These are phyloP conservation scores for Sordariomycetes sp. DNA, from an alignment of 2,329 filamentous ascomycete species.

Conservation along the genomic window DNA sequence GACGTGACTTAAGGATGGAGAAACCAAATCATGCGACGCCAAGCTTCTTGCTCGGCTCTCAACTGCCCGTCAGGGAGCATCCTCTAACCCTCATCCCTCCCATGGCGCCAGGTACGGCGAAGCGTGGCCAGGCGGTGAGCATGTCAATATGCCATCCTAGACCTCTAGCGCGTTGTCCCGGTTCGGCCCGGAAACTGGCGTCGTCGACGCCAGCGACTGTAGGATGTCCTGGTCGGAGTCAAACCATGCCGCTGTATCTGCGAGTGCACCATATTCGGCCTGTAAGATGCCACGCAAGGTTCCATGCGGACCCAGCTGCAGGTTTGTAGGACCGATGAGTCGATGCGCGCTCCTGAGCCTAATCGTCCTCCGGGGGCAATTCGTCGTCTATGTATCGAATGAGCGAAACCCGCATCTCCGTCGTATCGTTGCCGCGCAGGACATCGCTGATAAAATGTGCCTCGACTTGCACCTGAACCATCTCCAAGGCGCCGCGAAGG, in stretches of 20 bases:
- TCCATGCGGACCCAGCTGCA: neutral
- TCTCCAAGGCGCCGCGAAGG: constrained; percentile 79
- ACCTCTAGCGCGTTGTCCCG: neutral
- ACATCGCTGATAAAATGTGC: constrained; percentile 93
- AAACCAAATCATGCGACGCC: neutral
- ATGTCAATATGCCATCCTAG: neutral
- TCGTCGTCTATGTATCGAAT: constrained; percentile 96
- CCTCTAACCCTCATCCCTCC: neutral
- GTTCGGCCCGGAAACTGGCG: neutral
- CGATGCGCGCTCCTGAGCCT: constrained; percentile 8
- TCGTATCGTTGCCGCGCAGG: constrained; percentile 84
- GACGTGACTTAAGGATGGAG: too few species aligned
- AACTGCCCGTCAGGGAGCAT: neutral
- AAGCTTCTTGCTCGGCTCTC: neutral
- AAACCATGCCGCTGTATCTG: neutral
- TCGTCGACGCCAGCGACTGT: neutral
- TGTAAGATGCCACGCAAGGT: neutral
- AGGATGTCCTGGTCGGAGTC: neutral
- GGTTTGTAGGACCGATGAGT: neutral
- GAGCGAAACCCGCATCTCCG: constrained; percentile 89
- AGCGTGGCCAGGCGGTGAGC: too few species aligned
- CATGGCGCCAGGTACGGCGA: neutral
- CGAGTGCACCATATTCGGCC: neutral
- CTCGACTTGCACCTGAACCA: constrained; percentile 99
- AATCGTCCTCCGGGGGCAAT: constrained; percentile 92